Evolutionary conservation across 2,329 filamentous ascomycete species (phyloP).

Genomic region (Ascochyta pisi): DNA sequence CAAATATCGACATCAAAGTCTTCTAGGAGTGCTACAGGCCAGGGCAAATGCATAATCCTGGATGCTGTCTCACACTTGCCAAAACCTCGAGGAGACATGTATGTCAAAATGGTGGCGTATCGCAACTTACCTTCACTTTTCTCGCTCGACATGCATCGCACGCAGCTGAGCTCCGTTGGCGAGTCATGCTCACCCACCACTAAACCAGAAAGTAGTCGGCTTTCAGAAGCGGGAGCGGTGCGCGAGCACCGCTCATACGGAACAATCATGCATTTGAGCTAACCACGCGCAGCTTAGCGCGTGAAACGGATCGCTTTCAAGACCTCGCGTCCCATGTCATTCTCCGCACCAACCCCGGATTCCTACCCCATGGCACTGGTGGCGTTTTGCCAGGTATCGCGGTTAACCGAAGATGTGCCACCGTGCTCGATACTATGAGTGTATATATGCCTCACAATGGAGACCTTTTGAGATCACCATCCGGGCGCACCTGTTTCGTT

Average conservation of each 20-base stretch:
- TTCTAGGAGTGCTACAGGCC: not conserved
- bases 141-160: slow-evolving; percentile 30
- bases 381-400: not conserved
- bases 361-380: slow-evolving; percentile 8
- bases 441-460: slow-evolving; percentile 12
- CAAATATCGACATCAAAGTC: not conserved
- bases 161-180: slow-evolving; percentile 23
- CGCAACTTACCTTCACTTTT: slow-evolving; percentile 26
- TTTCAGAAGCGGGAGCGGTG: not conserved
- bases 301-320: not conserved
- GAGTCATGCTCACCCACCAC: slow-evolving; percentile 14
- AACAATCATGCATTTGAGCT: slow-evolving; percentile 18
- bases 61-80: not conserved
- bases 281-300: not conserved
- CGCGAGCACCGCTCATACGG: slow-evolving; percentile 4
- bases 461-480: slow-evolving; percentile 2
- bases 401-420: not conserved
- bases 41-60: not conserved
- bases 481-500: not conserved
- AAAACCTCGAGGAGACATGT: not conserved
- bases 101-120: not conserved
- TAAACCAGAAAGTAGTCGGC: slow-evolving; percentile 2
- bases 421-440: not conserved
- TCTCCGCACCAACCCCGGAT: slow-evolving; percentile 12
- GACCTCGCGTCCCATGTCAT: not conserved